Base-by-base conservation (phyloP, 2,329 filamentous ascomycete species). In the Colletotrichum camelliae region DNA sequence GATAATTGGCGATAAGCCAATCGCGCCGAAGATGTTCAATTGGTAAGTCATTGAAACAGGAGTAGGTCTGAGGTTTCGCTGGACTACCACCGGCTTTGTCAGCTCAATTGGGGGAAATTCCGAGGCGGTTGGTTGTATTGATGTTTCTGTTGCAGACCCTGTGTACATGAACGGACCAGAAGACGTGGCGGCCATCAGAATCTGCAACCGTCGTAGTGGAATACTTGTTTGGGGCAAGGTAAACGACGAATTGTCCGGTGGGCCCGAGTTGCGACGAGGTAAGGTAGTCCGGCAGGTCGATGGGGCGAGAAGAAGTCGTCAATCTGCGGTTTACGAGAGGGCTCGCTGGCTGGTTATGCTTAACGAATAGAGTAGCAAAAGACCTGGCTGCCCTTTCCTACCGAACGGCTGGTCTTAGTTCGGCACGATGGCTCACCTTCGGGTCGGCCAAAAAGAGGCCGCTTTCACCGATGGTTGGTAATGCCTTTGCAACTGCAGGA, bases 371-470 rank as follows among this genome's bases (percentile, higher is more conserved):
- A 24, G 62, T 9, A 21, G 31, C n/a, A 18, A 64, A 13, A 29
- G 24, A 48, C 0, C 0, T 66, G 24, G 35, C 62, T 12, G 37
- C 18, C 24, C 29, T 66, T 29, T 48, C 16, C 27, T 18, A 48
- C 64, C 64, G 64, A 69, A n/a, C 70, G 61, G 31, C 67, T 58
- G 58, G 29, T 31, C 16, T 31, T 70, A 58, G 55, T n/a, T 43
- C 24, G 64, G 39, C n/a, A 27, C 18, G 52, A 27, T 18, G 10
- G 57, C 33, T 48, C 5, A 35, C 39, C 27, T 27, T 61, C 55
- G 31, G 61, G 55, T 68, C 62, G 73, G 73, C 69, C 67, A 75
- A 71, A 48, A 66, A 52, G 31, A 37, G 61, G 52, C 72, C 60
- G 67, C 58, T 60, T 35, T 37, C 29, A 29, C 67, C 67, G 52